Evolutionary conservation across 805 yeast genomes (phyloP).

Genomic region (Kodamaea neixiangensis): DNA sequence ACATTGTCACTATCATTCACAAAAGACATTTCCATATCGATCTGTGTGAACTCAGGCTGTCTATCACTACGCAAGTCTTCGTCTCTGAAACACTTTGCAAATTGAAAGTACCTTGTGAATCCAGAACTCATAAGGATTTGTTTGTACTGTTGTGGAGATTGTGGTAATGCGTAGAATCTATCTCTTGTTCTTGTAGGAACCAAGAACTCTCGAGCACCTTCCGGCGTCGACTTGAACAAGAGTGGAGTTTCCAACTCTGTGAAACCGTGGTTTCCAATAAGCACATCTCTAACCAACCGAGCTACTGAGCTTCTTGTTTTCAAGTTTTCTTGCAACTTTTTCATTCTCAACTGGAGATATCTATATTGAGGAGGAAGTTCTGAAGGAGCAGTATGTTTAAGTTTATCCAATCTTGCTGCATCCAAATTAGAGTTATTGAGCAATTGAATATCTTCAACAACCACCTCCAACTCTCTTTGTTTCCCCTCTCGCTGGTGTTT

Average conservation of each 20-base stretch:
- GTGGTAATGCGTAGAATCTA: slow-evolving; percentile 86
- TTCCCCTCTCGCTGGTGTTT: slow-evolving; percentile 28
- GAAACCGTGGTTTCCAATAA: slow-evolving; percentile 49
- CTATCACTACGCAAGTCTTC: slow-evolving; percentile 94
- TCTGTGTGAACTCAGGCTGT: slow-evolving; percentile 96
- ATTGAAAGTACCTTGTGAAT: slow-evolving; percentile 78
- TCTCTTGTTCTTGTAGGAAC: slow-evolving; percentile 78
- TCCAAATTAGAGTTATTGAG: slow-evolving; percentile 64
- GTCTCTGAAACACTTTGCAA: slow-evolving; percentile 94
- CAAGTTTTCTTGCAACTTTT: slow-evolving; percentile 56
- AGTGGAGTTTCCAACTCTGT: slow-evolving; percentile 91
- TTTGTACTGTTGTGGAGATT: slow-evolving; percentile 97
- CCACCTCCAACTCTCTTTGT: slow-evolving; percentile 55
- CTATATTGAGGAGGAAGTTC: slow-evolving; percentile 79
- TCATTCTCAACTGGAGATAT: slow-evolving; percentile 74
- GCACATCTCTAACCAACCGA: slow-evolving; percentile 40
- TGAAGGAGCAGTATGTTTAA: slow-evolving; percentile 49
- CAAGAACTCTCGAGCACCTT: slow-evolving; percentile 94
- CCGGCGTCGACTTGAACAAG: slow-evolving; percentile 93
- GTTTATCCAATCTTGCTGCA: slow-evolving; percentile 67
- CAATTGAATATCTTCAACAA: slow-evolving; percentile 50
- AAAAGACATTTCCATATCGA: slow-evolving; percentile 94
- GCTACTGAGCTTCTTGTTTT: slow-evolving; percentile 59
- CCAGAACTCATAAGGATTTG: slow-evolving; percentile 96
- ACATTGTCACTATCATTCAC: slow-evolving; percentile 67